Evolutionary conservation across 1,284 basidiomycete species (phyloP).

Genomic region (Testicularia cyperi): DNA sequence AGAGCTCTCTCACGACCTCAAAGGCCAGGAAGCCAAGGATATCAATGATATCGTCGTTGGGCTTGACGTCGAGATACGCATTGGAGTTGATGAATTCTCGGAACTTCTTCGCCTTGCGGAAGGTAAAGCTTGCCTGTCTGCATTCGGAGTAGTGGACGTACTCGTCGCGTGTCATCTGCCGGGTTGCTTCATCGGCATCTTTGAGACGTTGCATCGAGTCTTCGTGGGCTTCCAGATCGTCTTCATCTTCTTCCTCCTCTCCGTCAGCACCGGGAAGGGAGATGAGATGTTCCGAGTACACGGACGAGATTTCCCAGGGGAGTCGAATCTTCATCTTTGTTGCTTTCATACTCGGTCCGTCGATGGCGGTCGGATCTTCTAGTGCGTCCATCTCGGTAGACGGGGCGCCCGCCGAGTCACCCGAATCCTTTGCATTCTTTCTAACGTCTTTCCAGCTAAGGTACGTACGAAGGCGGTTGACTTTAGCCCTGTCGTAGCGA

Average conservation of each 20-base stretch:
- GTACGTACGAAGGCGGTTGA: constrained; percentile 88
- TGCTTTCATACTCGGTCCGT: constrained; percentile 69
- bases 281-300: constrained; percentile 68
- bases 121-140: constrained; percentile 94
- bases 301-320: constrained; percentile 91
- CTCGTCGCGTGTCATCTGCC: constrained; percentile 93
- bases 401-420: constrained; percentile 60
- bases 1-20: constrained; percentile 91
- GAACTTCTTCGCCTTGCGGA: constrained; percentile 84
- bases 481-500: constrained; percentile 88
- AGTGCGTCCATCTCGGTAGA: constrained; percentile 22
- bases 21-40: constrained; percentile 95
- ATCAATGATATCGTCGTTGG: constrained; percentile 92
- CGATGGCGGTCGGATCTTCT: constrained; percentile 20
- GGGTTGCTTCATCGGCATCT: constrained; percentile 88
- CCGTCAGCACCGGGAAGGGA: constrained; percentile 75
- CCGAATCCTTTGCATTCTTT: constrained; percentile 82
- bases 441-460: constrained; percentile 98
- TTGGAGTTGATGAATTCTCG: constrained; percentile 93
- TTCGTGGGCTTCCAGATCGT: constrained; percentile 92
- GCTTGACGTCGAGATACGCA: constrained; percentile 81
- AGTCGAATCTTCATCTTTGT: constrained; percentile 92
- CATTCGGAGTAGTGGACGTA: constrained; percentile 98
- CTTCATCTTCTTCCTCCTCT: constrained; percentile 81
- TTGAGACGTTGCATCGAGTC: constrained; percentile 79